Evolutionary conservation across 2,329 filamentous ascomycete genomes (phyloP).

Genomic region (Pseudogymnoascus sp.): DNA sequence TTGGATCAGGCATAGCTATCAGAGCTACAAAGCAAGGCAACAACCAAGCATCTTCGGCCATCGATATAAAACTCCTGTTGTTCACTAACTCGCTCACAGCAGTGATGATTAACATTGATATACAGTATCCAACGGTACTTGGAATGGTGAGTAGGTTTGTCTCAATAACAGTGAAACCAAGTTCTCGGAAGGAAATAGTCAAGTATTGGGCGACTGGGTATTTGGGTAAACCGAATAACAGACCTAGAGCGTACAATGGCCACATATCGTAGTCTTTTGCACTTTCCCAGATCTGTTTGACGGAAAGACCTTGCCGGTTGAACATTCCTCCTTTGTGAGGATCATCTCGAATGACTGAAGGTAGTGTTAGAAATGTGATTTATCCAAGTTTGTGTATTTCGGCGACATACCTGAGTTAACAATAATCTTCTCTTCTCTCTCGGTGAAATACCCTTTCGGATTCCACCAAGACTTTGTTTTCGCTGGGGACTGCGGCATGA

Average conservation of each 20-base stretch:
- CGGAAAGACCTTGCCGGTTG: constrained; percentile 42
- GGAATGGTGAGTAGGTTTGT: constrained; percentile 41
- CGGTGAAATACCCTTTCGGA: constrained; percentile 55
- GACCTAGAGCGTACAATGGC: constrained; percentile 38
- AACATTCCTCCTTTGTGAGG: constrained; percentile 42
- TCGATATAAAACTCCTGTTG: not conserved
- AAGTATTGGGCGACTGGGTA: constrained; percentile 19
- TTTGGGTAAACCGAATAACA: constrained; percentile 24
- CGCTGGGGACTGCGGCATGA: constrained; percentile 16
- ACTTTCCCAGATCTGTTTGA: constrained; percentile 38
- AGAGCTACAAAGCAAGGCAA: constrained; percentile 31
- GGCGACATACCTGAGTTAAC: constrained; percentile 38
- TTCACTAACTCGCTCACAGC: constrained; percentile 20
- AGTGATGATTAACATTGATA: constrained; percentile 38
- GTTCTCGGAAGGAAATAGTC: constrained; percentile 20
- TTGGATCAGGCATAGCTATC: constrained; percentile 18
- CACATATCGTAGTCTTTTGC: constrained; percentile 48
- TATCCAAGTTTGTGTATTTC: not conserved
- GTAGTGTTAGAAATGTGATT: not conserved
- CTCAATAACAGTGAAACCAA: constrained; percentile 33
- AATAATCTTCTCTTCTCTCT: constrained; percentile 59
- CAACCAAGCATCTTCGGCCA: constrained; percentile 23
- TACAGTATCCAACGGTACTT: constrained; percentile 33
- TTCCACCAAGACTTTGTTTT: constrained; percentile 43
- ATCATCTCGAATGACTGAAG: constrained; percentile 46